These are phyloP conservation scores for Neoscytalidium dimidiatum DNA, from an alignment of 2,329 filamentous ascomycete species.

Conservation along the genomic window DNA sequence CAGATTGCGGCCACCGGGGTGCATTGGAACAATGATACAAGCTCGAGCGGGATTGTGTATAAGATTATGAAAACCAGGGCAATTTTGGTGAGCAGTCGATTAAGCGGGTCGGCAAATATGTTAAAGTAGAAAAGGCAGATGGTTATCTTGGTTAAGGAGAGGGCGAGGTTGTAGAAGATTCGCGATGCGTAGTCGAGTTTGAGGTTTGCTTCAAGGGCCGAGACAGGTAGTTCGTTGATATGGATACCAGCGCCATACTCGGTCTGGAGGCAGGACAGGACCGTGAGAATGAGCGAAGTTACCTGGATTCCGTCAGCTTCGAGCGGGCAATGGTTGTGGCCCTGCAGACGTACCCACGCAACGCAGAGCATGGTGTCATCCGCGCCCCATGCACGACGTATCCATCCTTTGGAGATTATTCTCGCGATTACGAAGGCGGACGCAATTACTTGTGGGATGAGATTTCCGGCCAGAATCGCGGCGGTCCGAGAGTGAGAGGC, in stretches of 20 bases:
- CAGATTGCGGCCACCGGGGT: slow-evolving; percentile 34
- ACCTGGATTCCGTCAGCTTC: background rate
- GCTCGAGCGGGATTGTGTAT: slow-evolving; percentile 24
- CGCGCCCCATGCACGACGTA: background rate
- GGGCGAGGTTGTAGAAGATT: slow-evolving; percentile 33
- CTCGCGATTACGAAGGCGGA: background rate
- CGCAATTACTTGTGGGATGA: background rate
- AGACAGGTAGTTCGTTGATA: background rate
- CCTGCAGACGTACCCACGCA: background rate
- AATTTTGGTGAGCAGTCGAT: slow-evolving; percentile 27
- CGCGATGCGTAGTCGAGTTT: slow-evolving; percentile 27
- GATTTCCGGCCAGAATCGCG: background rate
- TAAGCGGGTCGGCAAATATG: slow-evolving; percentile 31
- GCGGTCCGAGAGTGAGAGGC: background rate
- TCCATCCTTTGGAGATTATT: background rate
- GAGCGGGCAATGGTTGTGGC: too few relatives aligned
- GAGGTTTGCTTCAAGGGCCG: background rate
- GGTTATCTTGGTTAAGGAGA: slow-evolving; percentile 31
- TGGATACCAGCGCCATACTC: slow-evolving; percentile 2
- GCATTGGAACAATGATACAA: slow-evolving; percentile 33
- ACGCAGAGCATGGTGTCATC: background rate
- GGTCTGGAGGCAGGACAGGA: background rate
- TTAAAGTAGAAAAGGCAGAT: slow-evolving; percentile 35
- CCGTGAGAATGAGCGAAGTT: background rate
- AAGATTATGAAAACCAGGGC: slow-evolving; percentile 28